Percentiles rank a stretch among this genome's conserved stretches.
phyloP scores from a whole-genome alignment of 129 eudicot species.

The Daucus carota region DH1_v3.0 NC_030383.2:55980501-55981000 shows the following conservation, averaged over 20 bases:
- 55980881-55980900: neutral
- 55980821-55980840: neutral
- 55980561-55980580: neutral
- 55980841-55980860: neutral
- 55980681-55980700: slow-evolving; percentile 4
- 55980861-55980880: neutral
- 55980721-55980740: slow-evolving; percentile 10
- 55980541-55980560: slow-evolving; percentile 12
- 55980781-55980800: slow-evolving; percentile 4
- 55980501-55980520: neutral
- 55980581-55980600: slow-evolving; percentile 8
- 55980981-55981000: neutral
- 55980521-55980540: slow-evolving; percentile 6
- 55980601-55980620: slow-evolving; percentile 1
- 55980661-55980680: slow-evolving; percentile 6
- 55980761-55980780: neutral
- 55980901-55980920: neutral
- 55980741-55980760: neutral
- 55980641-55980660: slow-evolving; percentile 5
- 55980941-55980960: neutral
- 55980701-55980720: neutral
- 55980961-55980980: neutral
- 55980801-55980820: neutral
- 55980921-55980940: neutral
- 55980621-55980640: slow-evolving; percentile 7